phyloP scores from a whole-genome alignment of 2,329 filamentous ascomycete species.

The Phialophora tarda region DNA sequence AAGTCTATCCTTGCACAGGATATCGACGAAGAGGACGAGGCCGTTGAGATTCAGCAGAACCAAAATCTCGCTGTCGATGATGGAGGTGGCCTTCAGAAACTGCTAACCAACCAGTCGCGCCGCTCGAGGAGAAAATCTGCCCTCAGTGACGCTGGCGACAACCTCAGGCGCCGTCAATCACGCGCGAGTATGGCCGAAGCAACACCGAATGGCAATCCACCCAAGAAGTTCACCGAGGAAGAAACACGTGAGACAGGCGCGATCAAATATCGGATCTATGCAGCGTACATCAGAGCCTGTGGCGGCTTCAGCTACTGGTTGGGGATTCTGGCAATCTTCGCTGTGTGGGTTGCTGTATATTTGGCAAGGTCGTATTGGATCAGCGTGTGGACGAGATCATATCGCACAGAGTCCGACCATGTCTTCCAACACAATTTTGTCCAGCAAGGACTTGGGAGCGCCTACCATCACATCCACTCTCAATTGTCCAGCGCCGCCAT shows the following conservation, averaged over 20 bases:
- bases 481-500: slow-evolving; percentile 25
- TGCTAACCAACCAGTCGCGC: slow-evolving; percentile 43
- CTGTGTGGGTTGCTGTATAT: slow-evolving; percentile 34
- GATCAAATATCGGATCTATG: slow-evolving; percentile 71
- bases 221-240: slow-evolving; percentile 76
- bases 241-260: slow-evolving; percentile 74
- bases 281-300: slow-evolving; percentile 68
- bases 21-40: slow-evolving; percentile 42
- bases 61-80: slow-evolving; percentile 43
- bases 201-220: slow-evolving; percentile 51
- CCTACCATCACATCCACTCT: slow-evolving; percentile 34
- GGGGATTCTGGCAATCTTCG: slow-evolving; percentile 35
- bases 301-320: slow-evolving; percentile 58
- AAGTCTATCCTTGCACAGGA: slow-evolving; percentile 50
- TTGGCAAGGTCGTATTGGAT: slow-evolving; percentile 53
- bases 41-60: slow-evolving; percentile 44
- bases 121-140: slow-evolving; percentile 32
- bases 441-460: slow-evolving; percentile 29
- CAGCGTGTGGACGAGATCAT: slow-evolving; percentile 53
- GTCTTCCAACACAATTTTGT: slow-evolving; percentile 18
- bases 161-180: slow-evolving; percentile 29
- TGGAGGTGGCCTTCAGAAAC: slow-evolving; percentile 55
- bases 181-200: slow-evolving; percentile 34
- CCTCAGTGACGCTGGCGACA: slow-evolving; percentile 24
- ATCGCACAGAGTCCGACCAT: slow-evolving; percentile 38